A percentile compares a stretch with the other conserved stretches of the same genome.
Evolutionary conservation across 495 filamentous ascomycete species (phyloP).

Genomic region (Penicillium herquei): DNA sequence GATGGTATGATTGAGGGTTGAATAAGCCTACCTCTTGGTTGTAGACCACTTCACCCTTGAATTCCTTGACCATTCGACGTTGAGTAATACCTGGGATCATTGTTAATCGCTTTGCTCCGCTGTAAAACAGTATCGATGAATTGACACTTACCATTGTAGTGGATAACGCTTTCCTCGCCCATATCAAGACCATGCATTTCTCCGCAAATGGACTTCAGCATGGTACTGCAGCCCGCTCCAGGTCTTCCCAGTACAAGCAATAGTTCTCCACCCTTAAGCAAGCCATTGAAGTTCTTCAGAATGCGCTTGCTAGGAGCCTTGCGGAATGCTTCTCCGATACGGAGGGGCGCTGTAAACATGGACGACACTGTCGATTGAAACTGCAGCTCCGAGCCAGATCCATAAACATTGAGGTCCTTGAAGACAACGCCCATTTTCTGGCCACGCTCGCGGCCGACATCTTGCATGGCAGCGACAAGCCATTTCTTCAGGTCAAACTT

Average conservation of each 20-base stretch:
- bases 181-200: slow-evolving; percentile 72
- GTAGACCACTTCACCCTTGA: slow-evolving; percentile 80
- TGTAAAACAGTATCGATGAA: not conserved
- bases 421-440: slow-evolving; percentile 44
- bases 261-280: slow-evolving; percentile 76
- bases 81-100: slow-evolving; percentile 19
- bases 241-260: slow-evolving; percentile 77
- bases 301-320: slow-evolving; percentile 39
- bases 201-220: slow-evolving; percentile 78
- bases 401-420: slow-evolving; percentile 49
- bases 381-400: slow-evolving; percentile 51
- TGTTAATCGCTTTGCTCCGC: slow-evolving; percentile 18
- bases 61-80: slow-evolving; percentile 42
- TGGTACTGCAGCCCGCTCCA: slow-evolving; percentile 72
- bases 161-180: slow-evolving; percentile 64
- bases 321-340: slow-evolving; percentile 18
- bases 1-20: no score
- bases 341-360: slow-evolving; percentile 42
- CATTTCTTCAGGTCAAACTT: slow-evolving; percentile 31
- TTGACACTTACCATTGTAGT: slow-evolving; percentile 59
- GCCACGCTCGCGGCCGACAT: slow-evolving; percentile 24
- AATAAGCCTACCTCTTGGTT: slow-evolving; percentile 55
- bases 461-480: slow-evolving; percentile 27
- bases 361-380: slow-evolving; percentile 49
- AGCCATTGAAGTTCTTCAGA: slow-evolving; percentile 69